These are phyloP conservation scores for Russula olivacea DNA, from an alignment of 768 basidiomycete genomes.

Conservation along the genomic window DNA sequence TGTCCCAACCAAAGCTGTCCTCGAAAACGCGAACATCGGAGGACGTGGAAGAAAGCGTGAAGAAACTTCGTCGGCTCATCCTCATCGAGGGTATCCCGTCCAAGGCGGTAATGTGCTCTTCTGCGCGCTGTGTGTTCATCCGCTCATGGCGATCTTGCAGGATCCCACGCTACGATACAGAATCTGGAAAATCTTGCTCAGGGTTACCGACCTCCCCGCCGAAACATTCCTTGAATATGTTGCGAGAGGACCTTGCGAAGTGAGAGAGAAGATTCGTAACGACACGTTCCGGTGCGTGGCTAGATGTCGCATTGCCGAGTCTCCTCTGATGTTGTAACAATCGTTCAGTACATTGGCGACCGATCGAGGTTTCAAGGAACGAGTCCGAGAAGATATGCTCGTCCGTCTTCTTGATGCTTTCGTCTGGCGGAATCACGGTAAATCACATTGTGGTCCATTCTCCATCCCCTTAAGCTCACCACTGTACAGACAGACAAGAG, in stretches of 20 bases:
- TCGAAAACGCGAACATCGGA: conserved; percentile 58
- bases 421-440: conserved; percentile 92
- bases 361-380: conserved; percentile 95
- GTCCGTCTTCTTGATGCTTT: conserved; percentile 96
- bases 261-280: conserved; percentile 89
- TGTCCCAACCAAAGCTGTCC: conserved; percentile 59
- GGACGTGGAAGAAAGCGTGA: conserved; percentile 76
- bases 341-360: conserved; percentile 78
- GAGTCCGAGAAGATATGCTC: conserved; percentile 94
- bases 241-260: conserved; percentile 77
- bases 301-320: neutral
- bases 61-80: conserved; percentile 80
- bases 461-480: conserved; percentile 1
- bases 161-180: conserved; percentile 81
- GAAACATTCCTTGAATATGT: conserved; percentile 75
- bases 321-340: neutral
- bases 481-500: conserved; percentile 60
- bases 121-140: neutral
- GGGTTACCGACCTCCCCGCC: conserved; percentile 72
- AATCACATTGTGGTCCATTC: conserved; percentile 16
- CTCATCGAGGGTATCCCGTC: conserved; percentile 89
- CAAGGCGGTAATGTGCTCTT: conserved; percentile 45
- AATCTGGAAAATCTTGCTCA: conserved; percentile 92
- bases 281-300: conserved; percentile 81
- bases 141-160: conserved; percentile 34